A percentile compares a stretch with the other conserved stretches of the same genome.
Evolutionary conservation across 176 grass and related monocot genomes (phyloP).

Genomic region (Musa beccarii): DNA sequence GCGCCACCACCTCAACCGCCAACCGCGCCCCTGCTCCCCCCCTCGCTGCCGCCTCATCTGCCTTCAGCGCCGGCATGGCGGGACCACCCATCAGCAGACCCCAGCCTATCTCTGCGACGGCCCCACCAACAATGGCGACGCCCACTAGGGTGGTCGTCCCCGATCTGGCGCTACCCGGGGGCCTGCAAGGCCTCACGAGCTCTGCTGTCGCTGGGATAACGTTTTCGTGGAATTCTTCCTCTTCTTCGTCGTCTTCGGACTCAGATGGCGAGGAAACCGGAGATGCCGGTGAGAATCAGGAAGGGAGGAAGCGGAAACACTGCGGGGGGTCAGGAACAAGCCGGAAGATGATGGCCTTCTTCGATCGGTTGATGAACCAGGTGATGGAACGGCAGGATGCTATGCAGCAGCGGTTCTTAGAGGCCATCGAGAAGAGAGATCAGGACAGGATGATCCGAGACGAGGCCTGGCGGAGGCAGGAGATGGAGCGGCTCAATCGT

Average conservation of each 20-base stretch:
- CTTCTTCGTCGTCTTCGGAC: conserved; percentile 43
- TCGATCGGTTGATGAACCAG: conserved; percentile 54
- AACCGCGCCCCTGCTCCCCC: neutral
- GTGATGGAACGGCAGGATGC: conserved; percentile 71
- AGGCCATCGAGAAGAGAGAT: conserved; percentile 59
- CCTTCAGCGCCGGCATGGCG: conserved; percentile 6
- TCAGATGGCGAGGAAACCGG: conserved; percentile 37
- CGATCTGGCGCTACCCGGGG: neutral
- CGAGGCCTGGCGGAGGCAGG: conserved; percentile 69
- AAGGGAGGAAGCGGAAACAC: conserved; percentile 47
- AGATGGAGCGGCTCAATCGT: conserved; percentile 47
- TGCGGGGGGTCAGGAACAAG: neutral
- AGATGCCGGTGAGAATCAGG: conserved; percentile 42
- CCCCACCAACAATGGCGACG: conserved; percentile 15
- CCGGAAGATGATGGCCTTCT: conserved; percentile 52
- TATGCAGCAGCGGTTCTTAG: conserved; percentile 62
- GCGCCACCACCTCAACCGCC: neutral
- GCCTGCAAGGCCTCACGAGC: neutral
- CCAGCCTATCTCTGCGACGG: neutral
- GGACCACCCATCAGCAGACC: conserved; percentile 7
- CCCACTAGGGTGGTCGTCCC: conserved; percentile 1
- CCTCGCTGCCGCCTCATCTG: neutral
- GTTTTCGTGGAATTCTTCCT: conserved; percentile 30
- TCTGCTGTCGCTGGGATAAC: conserved; percentile 22
- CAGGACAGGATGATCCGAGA: conserved; percentile 63